Percentiles rank a stretch among this genome's conserved stretches.
Conservation (phyloP, 1,284 basidiomycete genomes). For the Ustilago curta region DNA sequence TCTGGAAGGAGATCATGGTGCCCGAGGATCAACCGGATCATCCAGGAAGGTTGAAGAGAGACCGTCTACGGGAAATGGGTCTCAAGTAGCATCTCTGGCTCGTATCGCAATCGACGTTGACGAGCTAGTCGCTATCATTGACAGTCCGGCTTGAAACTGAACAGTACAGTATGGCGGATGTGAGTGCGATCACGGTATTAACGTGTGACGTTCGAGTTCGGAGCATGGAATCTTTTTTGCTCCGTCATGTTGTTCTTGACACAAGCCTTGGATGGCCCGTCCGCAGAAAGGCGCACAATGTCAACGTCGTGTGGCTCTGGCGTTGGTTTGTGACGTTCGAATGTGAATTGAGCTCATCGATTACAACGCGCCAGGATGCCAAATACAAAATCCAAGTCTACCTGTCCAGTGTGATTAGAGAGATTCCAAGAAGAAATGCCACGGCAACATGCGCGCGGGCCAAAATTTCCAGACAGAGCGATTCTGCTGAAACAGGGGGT, state of each 20-base stretch:
- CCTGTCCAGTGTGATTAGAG: neutral
- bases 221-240: neutral
- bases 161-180: neutral
- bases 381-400: constrained; percentile 10
- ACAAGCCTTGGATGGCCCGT: neutral
- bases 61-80: constrained; percentile 29
- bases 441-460: constrained; percentile 5
- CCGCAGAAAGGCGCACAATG: constrained; percentile 1
- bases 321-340: constrained; percentile 6
- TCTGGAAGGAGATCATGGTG: constrained; percentile 62
- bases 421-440: constrained; percentile 9
- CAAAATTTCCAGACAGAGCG: neutral
- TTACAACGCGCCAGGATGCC: constrained; percentile 10
- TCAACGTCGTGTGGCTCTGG: constrained; percentile 35
- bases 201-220: neutral
- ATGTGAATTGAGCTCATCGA: constrained; percentile 22
- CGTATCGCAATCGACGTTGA: neutral
- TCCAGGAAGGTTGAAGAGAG: constrained; percentile 38
- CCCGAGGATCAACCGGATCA: constrained; percentile 44
- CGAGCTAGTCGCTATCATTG: too few relatives aligned
- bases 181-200: neutral
- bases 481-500: neutral
- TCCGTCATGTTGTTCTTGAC: neutral
- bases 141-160: too few relatives aligned
- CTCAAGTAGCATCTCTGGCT: constrained; percentile 25